Percentiles rank a stretch among this genome's conserved stretches.
phyloP scores from a whole-genome alignment of 352 stramenopile genomes.

The Globisporangium megalacanthum region DNA sequence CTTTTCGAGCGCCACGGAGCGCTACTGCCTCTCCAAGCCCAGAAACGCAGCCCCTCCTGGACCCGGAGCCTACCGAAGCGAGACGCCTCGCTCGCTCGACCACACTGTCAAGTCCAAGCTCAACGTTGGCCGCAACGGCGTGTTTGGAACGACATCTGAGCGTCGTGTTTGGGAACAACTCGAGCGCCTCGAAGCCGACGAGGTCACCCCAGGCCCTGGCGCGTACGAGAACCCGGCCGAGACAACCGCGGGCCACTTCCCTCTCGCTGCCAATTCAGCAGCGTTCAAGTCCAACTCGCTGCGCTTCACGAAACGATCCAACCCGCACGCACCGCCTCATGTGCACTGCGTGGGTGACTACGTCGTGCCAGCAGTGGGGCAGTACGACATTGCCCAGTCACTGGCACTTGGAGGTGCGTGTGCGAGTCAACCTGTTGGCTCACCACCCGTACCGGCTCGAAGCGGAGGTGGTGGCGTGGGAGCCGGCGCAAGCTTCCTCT shows the following conservation, averaged over 20 bases:
- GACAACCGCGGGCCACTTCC: slow-evolving; percentile 29
- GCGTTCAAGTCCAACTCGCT: slow-evolving; percentile 56
- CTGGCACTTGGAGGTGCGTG: background rate
- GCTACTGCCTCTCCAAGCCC: slow-evolving; percentile 45
- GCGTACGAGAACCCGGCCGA: slow-evolving; percentile 32
- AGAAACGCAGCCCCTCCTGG: slow-evolving; percentile 33
- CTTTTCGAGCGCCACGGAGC: slow-evolving; percentile 62
- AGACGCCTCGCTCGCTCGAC: slow-evolving; percentile 59
- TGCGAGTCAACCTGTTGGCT: background rate
- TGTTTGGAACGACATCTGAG: slow-evolving; percentile 73
- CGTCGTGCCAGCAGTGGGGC: slow-evolving; percentile 35
- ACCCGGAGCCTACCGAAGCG: slow-evolving; percentile 50
- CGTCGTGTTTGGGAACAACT: slow-evolving; percentile 64
- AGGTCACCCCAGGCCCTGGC: slow-evolving; percentile 48
- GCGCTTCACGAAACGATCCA: slow-evolving; percentile 36
- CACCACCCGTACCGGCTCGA: slow-evolving; percentile 9
- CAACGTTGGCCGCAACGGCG: slow-evolving; percentile 52
- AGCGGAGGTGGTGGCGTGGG: slow-evolving; percentile 2
- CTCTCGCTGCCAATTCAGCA: slow-evolving; percentile 32
- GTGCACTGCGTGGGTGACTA: slow-evolving; percentile 45
- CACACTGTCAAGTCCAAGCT: slow-evolving; percentile 39
- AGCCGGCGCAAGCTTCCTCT: slow-evolving; percentile 27
- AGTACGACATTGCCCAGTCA: slow-evolving; percentile 32
- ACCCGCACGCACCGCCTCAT: slow-evolving; percentile 40
- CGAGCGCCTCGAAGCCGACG: slow-evolving; percentile 36